Percentiles rank a stretch among this genome's conserved stretches.
These are phyloP conservation scores for Colletotrichum noveboracense DNA, from an alignment of 2,329 filamentous ascomycete species.

Conservation along the genomic window DNA sequence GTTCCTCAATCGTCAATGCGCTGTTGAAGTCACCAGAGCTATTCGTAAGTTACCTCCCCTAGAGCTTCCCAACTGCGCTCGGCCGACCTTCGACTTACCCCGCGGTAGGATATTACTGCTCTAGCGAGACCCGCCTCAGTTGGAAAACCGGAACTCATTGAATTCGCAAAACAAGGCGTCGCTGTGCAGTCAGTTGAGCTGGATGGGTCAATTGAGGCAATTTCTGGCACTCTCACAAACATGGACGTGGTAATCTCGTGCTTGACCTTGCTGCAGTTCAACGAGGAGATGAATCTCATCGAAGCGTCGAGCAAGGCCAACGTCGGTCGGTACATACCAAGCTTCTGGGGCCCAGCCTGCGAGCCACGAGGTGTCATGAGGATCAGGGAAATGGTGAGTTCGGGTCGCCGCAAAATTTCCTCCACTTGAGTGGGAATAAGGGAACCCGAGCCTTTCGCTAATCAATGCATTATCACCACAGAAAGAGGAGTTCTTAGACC, in stretches of 20 bases:
- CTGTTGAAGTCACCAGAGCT: background rate
- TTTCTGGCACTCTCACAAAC: background rate
- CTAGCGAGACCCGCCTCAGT: background rate
- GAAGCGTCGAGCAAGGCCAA: background rate
- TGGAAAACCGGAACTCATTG: background rate
- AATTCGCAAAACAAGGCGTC: background rate
- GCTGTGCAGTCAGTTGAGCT: background rate
- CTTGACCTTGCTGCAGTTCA: background rate
- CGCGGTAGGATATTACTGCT: accelerated
- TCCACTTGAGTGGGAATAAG: background rate
- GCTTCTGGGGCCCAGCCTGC: background rate
- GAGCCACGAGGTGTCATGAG: background rate
- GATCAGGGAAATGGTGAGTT: background rate
- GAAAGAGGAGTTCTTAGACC: background rate
- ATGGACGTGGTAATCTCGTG: background rate
- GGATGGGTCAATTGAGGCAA: accelerated
- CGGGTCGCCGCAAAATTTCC: background rate
- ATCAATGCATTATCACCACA: background rate
- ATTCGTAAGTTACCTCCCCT: background rate
- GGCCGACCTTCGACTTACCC: accelerated
- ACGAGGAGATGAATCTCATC: background rate
- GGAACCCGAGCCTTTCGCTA: background rate
- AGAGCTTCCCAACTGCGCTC: accelerated
- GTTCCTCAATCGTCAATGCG: background rate
- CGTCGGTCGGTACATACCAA: background rate